Evolutionary conservation across 148 eudicot genomes (phyloP), one percentile per base, ranked within the genome.

Genomic region (Amaranthus palmeri): DNA sequence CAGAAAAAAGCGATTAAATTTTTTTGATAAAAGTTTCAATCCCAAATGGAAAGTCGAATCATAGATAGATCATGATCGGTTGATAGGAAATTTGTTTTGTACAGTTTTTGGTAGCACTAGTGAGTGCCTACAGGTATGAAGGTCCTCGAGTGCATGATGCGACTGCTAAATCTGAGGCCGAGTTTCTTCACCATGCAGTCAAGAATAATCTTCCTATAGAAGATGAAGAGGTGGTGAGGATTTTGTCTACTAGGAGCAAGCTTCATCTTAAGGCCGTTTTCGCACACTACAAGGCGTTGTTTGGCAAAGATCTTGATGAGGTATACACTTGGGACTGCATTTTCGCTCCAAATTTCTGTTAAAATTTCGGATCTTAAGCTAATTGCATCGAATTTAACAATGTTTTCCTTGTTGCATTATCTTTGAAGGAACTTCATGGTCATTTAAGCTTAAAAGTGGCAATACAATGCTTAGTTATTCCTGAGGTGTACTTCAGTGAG

Each of bases 61-160:
- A 25, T 25, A 25, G 36, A 25, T 25, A 25, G 36, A 25, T 25
- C 36, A 25, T 2, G 2, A 25, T 2, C 36, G 2, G 2, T 25
- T 25, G 2, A 25, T 25, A 25, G 36, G 36, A 25, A 25, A 25
- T 25, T 75, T 54, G 12, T 61, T 48, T 25, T 53, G 17, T 69
- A 63, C 91, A 92, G 97, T 84, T 92, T 12, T 75, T 92, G 81
- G 85, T 92, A 54, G 91, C 93, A 11, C 79, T 92, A 17, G 91
- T 88, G 77, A 88, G 96, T 56, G 68, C 93, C n/a, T 92, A 90
- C 70, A 80, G 97, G 15, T 91, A 91, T 15, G 95, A 91, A 84
- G 97, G 97, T 10, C 74, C 84, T 51, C 81, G 75, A 17, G 83
- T 92, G 76, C 67, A 81, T 36, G 88, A 88, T 10, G 87, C 82